Base-by-base conservation (phyloP, 2,329 filamentous ascomycete genomes). In the Pseudofabraea citricarpa region DNA sequence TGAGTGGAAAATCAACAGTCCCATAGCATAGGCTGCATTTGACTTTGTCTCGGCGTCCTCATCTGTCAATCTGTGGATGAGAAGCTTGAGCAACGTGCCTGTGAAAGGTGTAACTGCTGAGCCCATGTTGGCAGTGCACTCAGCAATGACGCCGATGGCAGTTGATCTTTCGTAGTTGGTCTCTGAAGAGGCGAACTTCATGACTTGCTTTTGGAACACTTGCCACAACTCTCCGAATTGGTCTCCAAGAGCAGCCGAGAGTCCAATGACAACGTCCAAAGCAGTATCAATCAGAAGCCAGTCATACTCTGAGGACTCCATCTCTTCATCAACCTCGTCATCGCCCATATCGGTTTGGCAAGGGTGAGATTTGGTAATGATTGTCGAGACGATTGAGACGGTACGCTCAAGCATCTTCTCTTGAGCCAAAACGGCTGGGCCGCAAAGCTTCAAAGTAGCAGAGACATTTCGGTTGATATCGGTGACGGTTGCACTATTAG, bases 241-340 rank as follows among this genome's bases (percentile, higher is more conserved):
- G 18, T 77, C 65, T 29, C 93, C 93, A 12, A 97, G 81, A 23
- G 89, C 89, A 36, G 81, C 80, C 16, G 90, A 83, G 31, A 97
- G 78, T 27, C 87, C 89, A 40, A 89, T 88, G 40, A 96, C 75
- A 36, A 95, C 89, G 53, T 97, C 93, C 43, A 97, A 79, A 26
- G 89, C 90, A 8, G 90, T 95, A 70, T 98, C 93, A 43, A 97
- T 85, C 40, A 95, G 85, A 15, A 96, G 79, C 93, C 93, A 97
- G 72, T 97, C 93, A 59, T 95, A 95, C 70, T 98, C 93, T 2
- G 91, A 95, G 22, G 85, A 62, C 90, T 91, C 42, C 71, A 72
- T 81, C 8, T 59, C 56, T 44, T 81, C 76, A 49, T 85, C 79
- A 55, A 91, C 90, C 44, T 87, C 85, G 49, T 88, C 84, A 47